phyloP scores from a whole-genome alignment of 345 rosid genomes.

The Salix suchowensis region DNA sequence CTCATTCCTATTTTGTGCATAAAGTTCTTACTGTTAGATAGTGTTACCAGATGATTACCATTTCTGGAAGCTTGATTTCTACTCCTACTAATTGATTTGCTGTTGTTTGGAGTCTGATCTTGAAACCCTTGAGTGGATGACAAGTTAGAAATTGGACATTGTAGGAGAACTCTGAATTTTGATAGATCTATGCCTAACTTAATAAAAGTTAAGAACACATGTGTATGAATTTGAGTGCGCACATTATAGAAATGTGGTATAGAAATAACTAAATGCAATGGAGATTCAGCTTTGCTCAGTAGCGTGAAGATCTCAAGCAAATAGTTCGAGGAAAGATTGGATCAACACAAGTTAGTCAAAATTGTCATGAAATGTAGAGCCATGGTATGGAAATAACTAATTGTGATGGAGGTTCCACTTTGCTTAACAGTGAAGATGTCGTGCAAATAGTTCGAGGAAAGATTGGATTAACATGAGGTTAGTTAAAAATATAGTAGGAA shows the following conservation, averaged over 20 bases:
- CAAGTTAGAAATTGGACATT: not conserved
- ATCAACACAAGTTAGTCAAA: no score
- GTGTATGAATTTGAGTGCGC: not conserved
- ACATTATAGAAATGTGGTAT: not conserved
- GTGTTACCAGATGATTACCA: not conserved
- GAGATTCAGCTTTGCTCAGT: not conserved
- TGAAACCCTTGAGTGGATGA: not conserved
- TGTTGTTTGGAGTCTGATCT: not conserved
- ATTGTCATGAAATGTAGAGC: no score
- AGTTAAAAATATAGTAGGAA: no score
- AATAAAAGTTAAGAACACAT: not conserved
- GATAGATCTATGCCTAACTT: not conserved
- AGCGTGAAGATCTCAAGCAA: not conserved
- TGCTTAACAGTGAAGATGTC: no score
- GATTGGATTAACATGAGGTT: no score
- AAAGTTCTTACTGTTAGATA: not conserved
- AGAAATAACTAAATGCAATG: not conserved
- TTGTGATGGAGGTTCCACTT: no score
- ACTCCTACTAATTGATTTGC: not conserved
- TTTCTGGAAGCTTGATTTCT: not conserved
- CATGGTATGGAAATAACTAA: no score
- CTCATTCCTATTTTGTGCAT: not conserved
- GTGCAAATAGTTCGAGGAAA: no score
- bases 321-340: no score
- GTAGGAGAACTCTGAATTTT: not conserved